Conservation (phyloP, 2,329 filamentous ascomycete genomes). For the Cladosporium phlei region DNA sequence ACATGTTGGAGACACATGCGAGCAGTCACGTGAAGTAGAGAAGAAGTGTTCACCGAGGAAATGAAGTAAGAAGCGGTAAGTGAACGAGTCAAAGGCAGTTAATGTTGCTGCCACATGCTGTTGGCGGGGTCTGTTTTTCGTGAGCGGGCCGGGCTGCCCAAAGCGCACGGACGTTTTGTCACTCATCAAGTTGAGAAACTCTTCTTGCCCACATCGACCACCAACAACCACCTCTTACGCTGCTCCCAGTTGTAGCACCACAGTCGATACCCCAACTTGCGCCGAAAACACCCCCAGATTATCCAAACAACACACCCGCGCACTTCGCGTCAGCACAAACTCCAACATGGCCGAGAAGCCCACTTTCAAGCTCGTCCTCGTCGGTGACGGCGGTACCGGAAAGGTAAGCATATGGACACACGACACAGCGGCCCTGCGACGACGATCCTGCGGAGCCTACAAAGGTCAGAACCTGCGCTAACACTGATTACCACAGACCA, state of each 20-base stretch:
- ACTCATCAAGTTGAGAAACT: too few relatives aligned
- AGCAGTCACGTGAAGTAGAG: too few relatives aligned
- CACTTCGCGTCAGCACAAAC: conserved; percentile 3
- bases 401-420: conserved; percentile 73
- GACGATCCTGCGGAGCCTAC: not conserved
- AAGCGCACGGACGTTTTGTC: too few relatives aligned
- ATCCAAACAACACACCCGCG: not conserved
- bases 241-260: conserved; percentile 1
- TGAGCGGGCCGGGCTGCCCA: too few relatives aligned
- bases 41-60: too few relatives aligned
- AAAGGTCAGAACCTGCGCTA: not conserved
- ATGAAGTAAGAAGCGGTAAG: too few relatives aligned
- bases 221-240: conserved; percentile 4
- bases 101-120: too few relatives aligned
- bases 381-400: conserved; percentile 98
- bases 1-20: too few relatives aligned
- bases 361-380: conserved; percentile 99
- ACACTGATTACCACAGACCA: conserved; percentile 62
- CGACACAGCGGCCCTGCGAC: not conserved
- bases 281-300: not conserved
- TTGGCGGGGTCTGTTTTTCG: too few relatives aligned
- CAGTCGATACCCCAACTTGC: not conserved
- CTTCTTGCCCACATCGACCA: not conserved
- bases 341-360: conserved; percentile 41
- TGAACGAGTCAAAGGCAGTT: too few relatives aligned